These are phyloP conservation scores for Podila epicladia DNA, from an alignment of 192 early-diverging fungal species.

Conservation along the genomic window DNA sequence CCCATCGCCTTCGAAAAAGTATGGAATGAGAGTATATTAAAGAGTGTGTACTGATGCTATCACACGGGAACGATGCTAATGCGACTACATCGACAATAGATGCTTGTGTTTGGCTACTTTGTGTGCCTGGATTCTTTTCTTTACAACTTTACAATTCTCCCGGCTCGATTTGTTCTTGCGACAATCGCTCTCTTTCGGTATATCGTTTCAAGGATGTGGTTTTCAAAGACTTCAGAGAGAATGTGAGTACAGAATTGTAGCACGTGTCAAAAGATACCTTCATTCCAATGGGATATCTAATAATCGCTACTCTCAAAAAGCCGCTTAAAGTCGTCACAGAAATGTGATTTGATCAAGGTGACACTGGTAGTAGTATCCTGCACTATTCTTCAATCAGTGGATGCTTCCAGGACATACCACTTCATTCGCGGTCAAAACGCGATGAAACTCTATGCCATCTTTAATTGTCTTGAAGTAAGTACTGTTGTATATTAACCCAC, in stretches of 20 bases:
- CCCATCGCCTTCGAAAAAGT: constrained; percentile 92
- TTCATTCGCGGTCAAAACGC: constrained; percentile 94
- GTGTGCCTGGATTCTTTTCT: constrained; percentile 96
- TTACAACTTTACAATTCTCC: constrained; percentile 94
- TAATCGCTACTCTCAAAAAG: constrained; percentile 18
- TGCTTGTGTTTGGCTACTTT: constrained; percentile 90
- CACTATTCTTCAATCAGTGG: constrained; percentile 79
- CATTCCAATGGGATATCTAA: not conserved
- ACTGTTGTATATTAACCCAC: too few relatives aligned
- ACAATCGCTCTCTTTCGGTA: constrained; percentile 54
- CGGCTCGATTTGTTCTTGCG: constrained; percentile 84
- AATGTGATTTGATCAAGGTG: constrained; percentile 92
- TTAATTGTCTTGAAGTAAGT: constrained; percentile 89
- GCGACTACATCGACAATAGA: constrained; percentile 46
- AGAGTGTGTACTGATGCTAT: not conserved
- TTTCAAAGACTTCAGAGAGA: constrained; percentile 39
- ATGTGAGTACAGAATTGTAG: constrained; percentile 21
- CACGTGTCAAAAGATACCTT: too few relatives aligned
- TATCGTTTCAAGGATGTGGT: constrained; percentile 46
- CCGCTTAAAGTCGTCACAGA: constrained; percentile 81
- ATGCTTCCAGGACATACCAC: constrained; percentile 93
- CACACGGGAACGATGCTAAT: not conserved
- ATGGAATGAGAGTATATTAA: not conserved
- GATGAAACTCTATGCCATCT: constrained; percentile 98
- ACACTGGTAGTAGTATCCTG: constrained; percentile 80